Evolutionary conservation across 345 rosid species (phyloP), one percentile per base, ranked within the genome.

Genomic region (Eucalyptus curtisii): DNA sequence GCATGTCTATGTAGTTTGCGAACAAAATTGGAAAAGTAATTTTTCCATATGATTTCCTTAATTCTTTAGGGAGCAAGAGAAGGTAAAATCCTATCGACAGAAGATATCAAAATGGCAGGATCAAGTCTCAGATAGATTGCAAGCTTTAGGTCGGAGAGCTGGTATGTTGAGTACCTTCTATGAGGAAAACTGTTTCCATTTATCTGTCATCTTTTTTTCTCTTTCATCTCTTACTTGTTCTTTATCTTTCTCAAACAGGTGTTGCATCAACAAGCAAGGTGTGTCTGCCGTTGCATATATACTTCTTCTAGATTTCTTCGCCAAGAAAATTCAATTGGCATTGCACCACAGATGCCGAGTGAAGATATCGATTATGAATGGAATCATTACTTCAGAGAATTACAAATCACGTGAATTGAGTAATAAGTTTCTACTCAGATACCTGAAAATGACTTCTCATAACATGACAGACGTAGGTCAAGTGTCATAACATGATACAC

Each of bases 91-190:
- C 27, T 94, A 96, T 88, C 90, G 99, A 87, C 95, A 96, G 87
- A 97, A 96, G 92, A 97, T 97, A 91, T 94, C 96, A 2, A 95
- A 96, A 52, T 97, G 99, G 99, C 98, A 96, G 91, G 92, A 92
- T 88, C 97, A 96, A 90, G 98, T 96, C 71, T 93, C 98, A 4
- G 99, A 96, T 68, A 96, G 99, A 89, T 91, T 97, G 88, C 98
- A 93, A 92, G 94, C 91, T 90, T 87, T 97, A 61, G 86, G 91
- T 91, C 91, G 90, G 89, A 94, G 99, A 82, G 88, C 96, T 87
- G 97, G 99, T 95, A 88, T 82, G 81, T 85, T 27, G 57, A 55
- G 45, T 48, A 25, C 45, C 9, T 47, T 55, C 2, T 40, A 37
- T n/a, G 49, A 49, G 59, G 84, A 76, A 25, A 76, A 76, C 84